Evolutionary conservation across 2,329 filamentous ascomycete species (phyloP).

Genomic region (Aspergillus quadrilineatus): DNA sequence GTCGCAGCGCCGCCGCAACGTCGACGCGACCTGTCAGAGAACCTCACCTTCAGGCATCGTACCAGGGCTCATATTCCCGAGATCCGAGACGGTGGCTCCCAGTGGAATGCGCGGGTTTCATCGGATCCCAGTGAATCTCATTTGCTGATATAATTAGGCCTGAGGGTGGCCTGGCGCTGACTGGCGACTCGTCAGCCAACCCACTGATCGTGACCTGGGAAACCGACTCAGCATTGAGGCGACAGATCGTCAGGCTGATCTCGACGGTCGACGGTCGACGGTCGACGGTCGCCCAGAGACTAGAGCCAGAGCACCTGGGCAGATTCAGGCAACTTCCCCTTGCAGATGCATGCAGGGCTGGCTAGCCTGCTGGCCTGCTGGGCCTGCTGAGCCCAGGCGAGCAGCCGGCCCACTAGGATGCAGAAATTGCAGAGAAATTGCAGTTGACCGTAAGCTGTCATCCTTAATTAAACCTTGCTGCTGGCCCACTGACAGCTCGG

Average conservation of each 20-base stretch:
- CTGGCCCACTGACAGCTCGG: slow-evolving; percentile 17
- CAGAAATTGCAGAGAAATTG: slow-evolving; percentile 14
- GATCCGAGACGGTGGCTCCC: slow-evolving; percentile 1
- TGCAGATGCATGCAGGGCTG: slow-evolving; percentile 15
- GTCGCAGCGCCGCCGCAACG: too few relatives aligned
- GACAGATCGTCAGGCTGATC: slow-evolving; percentile 8
- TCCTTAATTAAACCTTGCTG: slow-evolving; percentile 43
- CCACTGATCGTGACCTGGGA: background rate
- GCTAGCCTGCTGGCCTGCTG: background rate
- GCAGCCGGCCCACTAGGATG: slow-evolving; percentile 16
- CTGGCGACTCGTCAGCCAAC: background rate
- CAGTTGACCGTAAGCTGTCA: slow-evolving; percentile 19
- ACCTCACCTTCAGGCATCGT: background rate
- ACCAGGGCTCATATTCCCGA: background rate
- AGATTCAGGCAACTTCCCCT: slow-evolving; percentile 14
- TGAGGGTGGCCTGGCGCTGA: background rate
- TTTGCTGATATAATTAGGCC: slow-evolving; percentile 2
- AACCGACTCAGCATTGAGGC: background rate
- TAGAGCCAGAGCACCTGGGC: background rate
- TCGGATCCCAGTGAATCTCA: background rate
- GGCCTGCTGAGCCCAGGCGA: slow-evolving; percentile 24
- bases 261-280: too few relatives aligned
- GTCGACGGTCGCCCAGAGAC: too few relatives aligned
- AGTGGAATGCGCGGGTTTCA: background rate
- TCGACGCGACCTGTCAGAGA: background rate